phyloP scores from a whole-genome alignment of 306 rosid species.

The Pterocarpus santalinus region DNA sequence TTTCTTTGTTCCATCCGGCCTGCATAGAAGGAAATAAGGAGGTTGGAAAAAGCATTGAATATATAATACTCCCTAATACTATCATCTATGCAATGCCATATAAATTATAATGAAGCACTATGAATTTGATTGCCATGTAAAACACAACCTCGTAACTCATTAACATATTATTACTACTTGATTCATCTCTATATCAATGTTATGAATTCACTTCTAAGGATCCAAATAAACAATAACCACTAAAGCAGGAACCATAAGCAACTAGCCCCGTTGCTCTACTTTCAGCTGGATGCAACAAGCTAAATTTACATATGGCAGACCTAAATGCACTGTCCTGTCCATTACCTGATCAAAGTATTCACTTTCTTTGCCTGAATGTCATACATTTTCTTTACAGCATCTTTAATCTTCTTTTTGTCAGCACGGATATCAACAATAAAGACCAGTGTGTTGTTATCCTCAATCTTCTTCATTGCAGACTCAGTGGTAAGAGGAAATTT shows the following conservation, averaged over 20 bases:
- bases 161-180: not conserved
- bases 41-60: conserved; percentile 11
- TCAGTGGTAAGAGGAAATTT: conserved; percentile 83
- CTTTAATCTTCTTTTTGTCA: conserved; percentile 87
- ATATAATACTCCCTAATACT: not conserved
- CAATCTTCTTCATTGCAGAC: conserved; percentile 96
- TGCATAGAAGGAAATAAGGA: conserved; percentile 40
- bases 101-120: not conserved
- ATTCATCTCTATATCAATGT: not conserved
- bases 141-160: not conserved
- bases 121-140: not conserved
- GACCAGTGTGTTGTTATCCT: conserved; percentile 88
- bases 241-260: not conserved
- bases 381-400: conserved; percentile 90
- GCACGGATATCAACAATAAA: conserved; percentile 90
- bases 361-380: conserved; percentile 96
- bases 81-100: not conserved
- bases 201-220: not conserved
- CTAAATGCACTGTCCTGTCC: not conserved
- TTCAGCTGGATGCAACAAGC: not conserved
- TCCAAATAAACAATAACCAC: not conserved
- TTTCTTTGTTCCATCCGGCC: conserved; percentile 97
- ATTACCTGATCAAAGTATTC: conserved; percentile 90
- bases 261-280: not conserved
- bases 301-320: not conserved